Evolutionary conservation across 179 eudicot genomes (phyloP).

Genomic region (Gypsophila paniculata): DNA sequence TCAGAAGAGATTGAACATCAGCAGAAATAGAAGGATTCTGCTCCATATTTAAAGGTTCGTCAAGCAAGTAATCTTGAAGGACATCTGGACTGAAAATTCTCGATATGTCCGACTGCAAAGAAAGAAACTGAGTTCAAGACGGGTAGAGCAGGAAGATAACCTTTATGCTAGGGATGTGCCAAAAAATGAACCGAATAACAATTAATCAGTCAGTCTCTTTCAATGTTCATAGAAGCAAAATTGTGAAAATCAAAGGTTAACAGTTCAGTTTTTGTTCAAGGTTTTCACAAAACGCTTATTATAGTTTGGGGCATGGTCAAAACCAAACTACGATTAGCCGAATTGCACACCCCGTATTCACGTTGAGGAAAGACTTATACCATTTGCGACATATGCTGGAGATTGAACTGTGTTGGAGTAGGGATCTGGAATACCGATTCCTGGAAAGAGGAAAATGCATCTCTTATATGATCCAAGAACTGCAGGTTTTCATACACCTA

Average conservation of each 20-base stretch:
- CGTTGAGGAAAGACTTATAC: constrained; percentile 28
- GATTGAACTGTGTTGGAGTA: constrained; percentile 24
- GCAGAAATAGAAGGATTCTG: constrained; percentile 19
- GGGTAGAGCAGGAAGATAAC: constrained; percentile 7
- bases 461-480: constrained; percentile 55
- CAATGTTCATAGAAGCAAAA: too few species aligned
- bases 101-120: constrained; percentile 45
- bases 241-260: too few species aligned
- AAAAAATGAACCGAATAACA: too few species aligned
- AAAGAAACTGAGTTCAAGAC: constrained; percentile 20
- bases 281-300: too few species aligned
- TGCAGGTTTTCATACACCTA: constrained; percentile 63
- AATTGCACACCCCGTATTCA: background rate
- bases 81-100: constrained; percentile 32
- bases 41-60: background rate
- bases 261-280: too few species aligned
- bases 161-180: background rate
- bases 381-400: constrained; percentile 35
- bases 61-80: constrained; percentile 25
- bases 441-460: constrained; percentile 43
- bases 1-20: constrained; percentile 26
- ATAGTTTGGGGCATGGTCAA: too few species aligned
- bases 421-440: constrained; percentile 32
- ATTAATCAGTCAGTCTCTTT: too few species aligned
- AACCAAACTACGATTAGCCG: too few species aligned